These are phyloP conservation scores for Potentilla sterilis DNA, from an alignment of 306 rosid species.

Conservation along the genomic window DNA sequence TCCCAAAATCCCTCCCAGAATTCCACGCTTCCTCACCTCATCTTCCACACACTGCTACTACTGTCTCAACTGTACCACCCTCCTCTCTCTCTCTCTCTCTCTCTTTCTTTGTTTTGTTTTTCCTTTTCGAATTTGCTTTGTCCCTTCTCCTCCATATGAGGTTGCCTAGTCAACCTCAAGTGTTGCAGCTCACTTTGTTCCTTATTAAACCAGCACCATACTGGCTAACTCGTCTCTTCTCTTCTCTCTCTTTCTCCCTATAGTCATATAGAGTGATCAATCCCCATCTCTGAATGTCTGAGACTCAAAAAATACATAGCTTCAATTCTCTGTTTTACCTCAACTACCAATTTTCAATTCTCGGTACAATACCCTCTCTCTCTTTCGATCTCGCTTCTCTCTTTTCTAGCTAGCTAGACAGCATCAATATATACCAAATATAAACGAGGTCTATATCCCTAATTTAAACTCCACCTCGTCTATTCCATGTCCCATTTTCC, in stretches of 20 bases:
- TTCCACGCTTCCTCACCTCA: slow-evolving; percentile 25
- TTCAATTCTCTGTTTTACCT: slow-evolving; percentile 36
- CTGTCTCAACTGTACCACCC: neutral
- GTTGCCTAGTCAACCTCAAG: slow-evolving; percentile 57
- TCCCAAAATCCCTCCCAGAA: slow-evolving; percentile 94
- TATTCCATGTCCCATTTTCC: neutral
- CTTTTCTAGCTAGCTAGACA: neutral
- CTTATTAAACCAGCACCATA: slow-evolving; percentile 50
- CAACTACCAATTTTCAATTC: slow-evolving; percentile 29
- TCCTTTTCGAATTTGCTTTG: neutral
- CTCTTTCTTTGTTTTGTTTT: slow-evolving; percentile 23
- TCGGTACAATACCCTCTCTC: slow-evolving; percentile 5
- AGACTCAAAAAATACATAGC: slow-evolving; percentile 22
- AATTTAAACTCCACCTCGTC: slow-evolving; percentile 19
- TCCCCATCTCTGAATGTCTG: slow-evolving; percentile 64
- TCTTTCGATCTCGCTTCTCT: slow-evolving; percentile 8
- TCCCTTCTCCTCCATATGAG: slow-evolving; percentile 15
- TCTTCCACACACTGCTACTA: slow-evolving; percentile 1
- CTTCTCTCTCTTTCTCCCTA: slow-evolving; percentile 23
- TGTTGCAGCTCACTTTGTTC: slow-evolving; percentile 41
- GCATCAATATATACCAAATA: slow-evolving; percentile 41
- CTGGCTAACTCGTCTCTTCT: neutral
- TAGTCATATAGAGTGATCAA: slow-evolving; percentile 39
- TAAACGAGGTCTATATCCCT: slow-evolving; percentile 34
- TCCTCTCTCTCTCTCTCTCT: slow-evolving; percentile 9